Conservation (phyloP, 73 alveolate genomes). For the Paramecium octaurelia region DNA sequence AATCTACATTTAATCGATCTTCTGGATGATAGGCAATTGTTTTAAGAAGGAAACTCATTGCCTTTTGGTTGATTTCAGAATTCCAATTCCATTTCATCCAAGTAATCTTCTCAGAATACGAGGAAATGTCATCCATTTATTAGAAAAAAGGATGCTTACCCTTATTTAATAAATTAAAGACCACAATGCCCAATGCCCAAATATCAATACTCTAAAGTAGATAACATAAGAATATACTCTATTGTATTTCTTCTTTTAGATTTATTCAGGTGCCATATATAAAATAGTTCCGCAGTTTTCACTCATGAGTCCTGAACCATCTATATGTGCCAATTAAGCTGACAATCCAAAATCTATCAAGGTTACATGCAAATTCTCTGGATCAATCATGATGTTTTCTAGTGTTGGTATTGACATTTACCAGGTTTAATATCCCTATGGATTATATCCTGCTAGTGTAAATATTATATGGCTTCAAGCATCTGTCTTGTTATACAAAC, state of each 20-base stretch:
- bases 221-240: background rate
- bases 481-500: background rate
- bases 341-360: conserved; percentile 26
- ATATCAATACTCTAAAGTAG: background rate
- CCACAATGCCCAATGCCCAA: conserved; percentile 6
- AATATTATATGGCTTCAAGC: background rate
- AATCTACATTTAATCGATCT: background rate
- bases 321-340: background rate
- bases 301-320: background rate
- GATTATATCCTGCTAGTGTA: background rate
- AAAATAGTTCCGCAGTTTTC: conserved; percentile 76
- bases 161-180: background rate
- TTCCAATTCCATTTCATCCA: background rate
- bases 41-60: background rate
- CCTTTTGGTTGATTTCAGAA: background rate
- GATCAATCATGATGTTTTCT: conserved; percentile 19
- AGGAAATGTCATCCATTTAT: background rate
- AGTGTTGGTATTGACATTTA: background rate
- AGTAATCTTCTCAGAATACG: background rate
- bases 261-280: conserved; percentile 78
- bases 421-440: conserved; percentile 15
- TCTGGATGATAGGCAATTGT: background rate
- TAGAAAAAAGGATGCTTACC: background rate
- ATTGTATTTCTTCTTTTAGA: conserved; percentile 64
- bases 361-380: background rate